These are phyloP conservation scores for Mimosa bimucronata DNA, from an alignment of 306 rosid genomes.

Conservation along the genomic window DNA sequence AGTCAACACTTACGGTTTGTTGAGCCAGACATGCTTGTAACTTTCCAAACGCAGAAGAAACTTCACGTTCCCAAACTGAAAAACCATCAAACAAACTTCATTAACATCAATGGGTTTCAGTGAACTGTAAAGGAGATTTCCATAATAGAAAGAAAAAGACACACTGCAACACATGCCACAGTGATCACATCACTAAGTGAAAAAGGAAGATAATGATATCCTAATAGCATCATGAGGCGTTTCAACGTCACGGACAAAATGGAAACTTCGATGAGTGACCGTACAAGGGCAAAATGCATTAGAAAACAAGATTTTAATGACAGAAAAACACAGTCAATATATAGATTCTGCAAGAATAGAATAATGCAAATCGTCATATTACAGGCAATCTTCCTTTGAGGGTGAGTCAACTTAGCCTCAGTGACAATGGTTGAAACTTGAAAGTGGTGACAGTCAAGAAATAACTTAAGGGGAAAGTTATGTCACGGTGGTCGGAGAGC, in stretches of 20 bases:
- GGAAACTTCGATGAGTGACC: neutral
- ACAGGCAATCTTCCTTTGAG: neutral
- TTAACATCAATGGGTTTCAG: neutral
- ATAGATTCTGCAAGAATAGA: neutral
- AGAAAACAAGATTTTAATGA: neutral
- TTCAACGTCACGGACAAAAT: neutral
- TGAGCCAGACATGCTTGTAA: conserved; percentile 68
- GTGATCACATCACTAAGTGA: neutral
- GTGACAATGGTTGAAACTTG: neutral
- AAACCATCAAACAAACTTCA: conserved; percentile 25
- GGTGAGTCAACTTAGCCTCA: neutral
- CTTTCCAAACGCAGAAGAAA: conserved; percentile 25
- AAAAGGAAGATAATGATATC: neutral
- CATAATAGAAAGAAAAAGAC: neutral
- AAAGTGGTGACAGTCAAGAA: neutral
- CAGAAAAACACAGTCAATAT: neutral
- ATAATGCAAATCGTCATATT: neutral
- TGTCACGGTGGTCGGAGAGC: neutral
- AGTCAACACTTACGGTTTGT: conserved; percentile 63
- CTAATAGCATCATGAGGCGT: no score
- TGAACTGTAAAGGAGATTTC: neutral
- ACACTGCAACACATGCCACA: neutral
- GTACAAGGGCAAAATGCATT: neutral
- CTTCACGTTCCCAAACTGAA: conserved; percentile 30
- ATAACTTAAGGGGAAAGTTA: neutral